Conservation (phyloP, 306 rosid genomes). For the Clitoria ternatea region DNA sequence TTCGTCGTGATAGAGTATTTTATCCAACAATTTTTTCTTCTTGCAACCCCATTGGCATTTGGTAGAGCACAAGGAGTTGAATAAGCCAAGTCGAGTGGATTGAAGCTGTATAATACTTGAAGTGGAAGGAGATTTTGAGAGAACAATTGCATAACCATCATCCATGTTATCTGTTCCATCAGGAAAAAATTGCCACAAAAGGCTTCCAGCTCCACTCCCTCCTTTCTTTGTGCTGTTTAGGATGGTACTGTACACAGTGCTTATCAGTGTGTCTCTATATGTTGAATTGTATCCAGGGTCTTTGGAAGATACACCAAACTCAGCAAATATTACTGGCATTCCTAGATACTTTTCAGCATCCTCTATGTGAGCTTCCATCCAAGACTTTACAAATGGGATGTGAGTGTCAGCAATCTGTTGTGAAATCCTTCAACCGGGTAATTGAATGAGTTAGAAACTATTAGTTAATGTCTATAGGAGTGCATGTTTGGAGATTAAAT, state of each 20-base stretch:
- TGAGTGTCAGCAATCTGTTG: slow-evolving; percentile 60
- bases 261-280: slow-evolving; percentile 53
- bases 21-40: slow-evolving; percentile 45
- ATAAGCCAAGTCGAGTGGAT: slow-evolving; percentile 50
- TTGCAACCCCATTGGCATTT: slow-evolving; percentile 78
- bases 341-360: slow-evolving; percentile 80
- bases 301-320: slow-evolving; percentile 78
- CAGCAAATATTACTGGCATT: slow-evolving; percentile 82
- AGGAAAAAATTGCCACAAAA: slow-evolving; percentile 86
- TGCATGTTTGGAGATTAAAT: neutral
- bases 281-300: slow-evolving; percentile 80
- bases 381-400: slow-evolving; percentile 64
- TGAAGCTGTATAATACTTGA: slow-evolving; percentile 58
- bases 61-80: slow-evolving; percentile 64
- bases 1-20: slow-evolving; percentile 35
- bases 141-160: slow-evolving; percentile 78
- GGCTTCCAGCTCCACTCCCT: slow-evolving; percentile 83
- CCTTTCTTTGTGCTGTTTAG: slow-evolving; percentile 73
- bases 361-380: slow-evolving; percentile 92
- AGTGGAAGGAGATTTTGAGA: slow-evolving; percentile 61
- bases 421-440: slow-evolving; percentile 40
- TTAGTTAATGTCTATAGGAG: neutral
- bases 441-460: slow-evolving; percentile 20
- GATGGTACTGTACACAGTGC: slow-evolving; percentile 48
- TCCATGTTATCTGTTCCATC: slow-evolving; percentile 89